A percentile compares a stretch with the other conserved stretches of the same genome.
phyloP scores from a whole-genome alignment of 2,329 filamentous ascomycete genomes.

The Paraphoma chrysanthemicola region DNA sequence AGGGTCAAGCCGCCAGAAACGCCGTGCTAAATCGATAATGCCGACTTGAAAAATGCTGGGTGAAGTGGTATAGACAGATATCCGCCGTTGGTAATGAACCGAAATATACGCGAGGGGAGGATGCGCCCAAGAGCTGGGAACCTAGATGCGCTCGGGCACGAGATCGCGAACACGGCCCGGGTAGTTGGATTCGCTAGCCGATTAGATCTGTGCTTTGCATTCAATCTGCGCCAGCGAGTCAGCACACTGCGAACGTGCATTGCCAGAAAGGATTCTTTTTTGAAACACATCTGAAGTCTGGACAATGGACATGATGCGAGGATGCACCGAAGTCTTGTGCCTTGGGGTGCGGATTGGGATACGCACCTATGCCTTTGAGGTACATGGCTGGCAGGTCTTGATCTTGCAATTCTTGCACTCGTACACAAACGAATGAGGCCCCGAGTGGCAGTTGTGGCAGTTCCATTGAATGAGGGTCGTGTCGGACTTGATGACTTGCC shows the following conservation, averaged over 20 bases:
- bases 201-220: constrained; percentile 30
- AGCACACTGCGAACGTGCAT: constrained; percentile 25
- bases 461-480: constrained; percentile 60
- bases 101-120: not conserved
- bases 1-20: constrained; percentile 34
- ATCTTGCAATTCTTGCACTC: constrained; percentile 60
- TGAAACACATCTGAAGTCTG: constrained; percentile 14
- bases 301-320: constrained; percentile 2
- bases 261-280: constrained; percentile 10
- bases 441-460: constrained; percentile 60
- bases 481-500: constrained; percentile 60
- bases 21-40: constrained; percentile 46
- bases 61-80: constrained; percentile 10
- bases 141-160: constrained; percentile 12
- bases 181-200: constrained; percentile 27
- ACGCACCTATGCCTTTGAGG: constrained; percentile 49
- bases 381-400: constrained; percentile 58
- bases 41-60: constrained; percentile 23
- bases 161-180: constrained; percentile 10
- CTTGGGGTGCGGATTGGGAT: too few relatives aligned
- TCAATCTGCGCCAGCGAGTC: constrained; percentile 31
- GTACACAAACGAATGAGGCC: constrained; percentile 59
- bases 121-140: not conserved
- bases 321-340: too few relatives aligned
- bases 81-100: constrained; percentile 11